Base-by-base conservation (phyloP, 345 rosid genomes). In the Populus deltoides region DNA sequence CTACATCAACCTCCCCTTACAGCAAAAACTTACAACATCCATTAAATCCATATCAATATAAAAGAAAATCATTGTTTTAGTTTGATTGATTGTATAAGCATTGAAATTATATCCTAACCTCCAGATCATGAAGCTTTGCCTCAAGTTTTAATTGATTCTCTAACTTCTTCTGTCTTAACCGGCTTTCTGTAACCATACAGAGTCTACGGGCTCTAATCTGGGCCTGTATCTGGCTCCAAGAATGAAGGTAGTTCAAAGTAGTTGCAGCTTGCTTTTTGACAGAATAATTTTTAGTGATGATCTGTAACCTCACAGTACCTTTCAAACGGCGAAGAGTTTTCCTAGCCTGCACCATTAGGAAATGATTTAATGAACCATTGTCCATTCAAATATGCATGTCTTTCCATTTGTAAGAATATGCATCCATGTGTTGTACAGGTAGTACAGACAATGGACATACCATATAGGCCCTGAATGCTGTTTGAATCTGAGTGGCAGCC, bases 121-220 rank as follows among this genome's bases (percentile, higher is more conserved):
- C 98, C 49, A 96, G 72, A 72, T 91, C 92, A 61, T 96, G 97
- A 77, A 96, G 93, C 85, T 88, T 90, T 31, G 97, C 97, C 90
- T 96, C 97, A 27, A 96, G 97, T 86, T 93, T 96, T 72, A 89
- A 89, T 80, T 96, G 98, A 86, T 90, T 91, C 88, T 94, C 97
- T 82, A 92, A 81, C 73, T 91, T 91, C 87, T 93, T 96, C 86
- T 92, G 90, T 83, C 81, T 92, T 39, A 87, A 85, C 61, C 84
- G 87, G 66, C 93, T 82, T 86, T 96, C 99, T 7, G 86, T 87
- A 49, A 93, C 97, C 99, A 96, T 96, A 79, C 80, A 79, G 31
- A 88, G 80, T 76, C 94, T 89, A 20, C 98, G 97, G 81, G 86
- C 88, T 80, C 84, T 86, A 73, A 96, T 86, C 83, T 92, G 87